Conservation (phyloP, 768 basidiomycete genomes). For the Tylopilus balloui region DNA sequence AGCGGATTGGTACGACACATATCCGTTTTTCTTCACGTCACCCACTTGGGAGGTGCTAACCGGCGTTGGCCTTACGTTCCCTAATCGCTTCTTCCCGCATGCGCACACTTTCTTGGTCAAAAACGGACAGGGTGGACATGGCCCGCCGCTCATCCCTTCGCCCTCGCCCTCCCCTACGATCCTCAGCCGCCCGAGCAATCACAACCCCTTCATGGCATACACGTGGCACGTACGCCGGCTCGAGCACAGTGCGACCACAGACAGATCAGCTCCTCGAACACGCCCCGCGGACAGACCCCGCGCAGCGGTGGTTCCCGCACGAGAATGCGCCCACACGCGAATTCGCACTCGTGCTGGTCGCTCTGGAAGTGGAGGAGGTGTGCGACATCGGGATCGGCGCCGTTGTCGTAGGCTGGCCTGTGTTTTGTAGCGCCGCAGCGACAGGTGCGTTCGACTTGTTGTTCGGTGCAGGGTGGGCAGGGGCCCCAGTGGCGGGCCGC, state of each 20-base stretch:
- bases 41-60: too few relatives aligned
- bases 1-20: too few relatives aligned
- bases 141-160: neutral
- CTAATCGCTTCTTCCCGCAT: slow-evolving; percentile 80
- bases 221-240: slow-evolving; percentile 78
- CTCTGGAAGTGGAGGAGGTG: slow-evolving; percentile 27
- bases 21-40: too few relatives aligned
- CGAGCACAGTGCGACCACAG: slow-evolving; percentile 72
- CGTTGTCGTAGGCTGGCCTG: slow-evolving; percentile 43
- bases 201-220: slow-evolving; percentile 71
- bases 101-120: slow-evolving; percentile 78
- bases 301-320: slow-evolving; percentile 81
- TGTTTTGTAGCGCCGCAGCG: slow-evolving; percentile 74
- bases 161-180: neutral
- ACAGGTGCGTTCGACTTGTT: slow-evolving; percentile 68
- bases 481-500: slow-evolving; percentile 67
- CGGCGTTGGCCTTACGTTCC: slow-evolving; percentile 71
- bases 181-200: slow-evolving; percentile 20
- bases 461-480: slow-evolving; percentile 76
- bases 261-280: slow-evolving; percentile 90
- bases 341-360: slow-evolving; percentile 80
- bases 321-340: slow-evolving; percentile 70
- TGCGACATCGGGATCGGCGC: slow-evolving; percentile 6
- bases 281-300: slow-evolving; percentile 77
- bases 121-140: slow-evolving; percentile 86